Evolutionary conservation across 768 basidiomycete genomes (phyloP).

Genomic region (Lyophyllum shimeji): DNA sequence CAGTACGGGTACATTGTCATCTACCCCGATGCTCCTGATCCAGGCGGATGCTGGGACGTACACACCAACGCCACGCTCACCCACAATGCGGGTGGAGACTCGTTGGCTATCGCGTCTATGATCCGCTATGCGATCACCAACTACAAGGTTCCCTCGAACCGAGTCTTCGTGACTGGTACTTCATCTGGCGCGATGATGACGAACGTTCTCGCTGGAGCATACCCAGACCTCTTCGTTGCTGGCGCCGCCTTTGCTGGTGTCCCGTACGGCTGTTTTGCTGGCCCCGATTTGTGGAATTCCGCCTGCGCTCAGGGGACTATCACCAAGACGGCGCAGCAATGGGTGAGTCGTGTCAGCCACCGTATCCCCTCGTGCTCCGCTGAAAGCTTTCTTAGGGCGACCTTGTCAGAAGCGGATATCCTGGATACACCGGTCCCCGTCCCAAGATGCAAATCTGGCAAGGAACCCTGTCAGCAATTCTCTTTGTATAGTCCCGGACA

Average conservation of each 20-base stretch:
- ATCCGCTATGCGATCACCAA: conserved; percentile 47
- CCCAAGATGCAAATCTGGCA: conserved; percentile 57
- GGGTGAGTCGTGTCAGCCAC: conserved; percentile 29
- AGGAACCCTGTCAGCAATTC: conserved; percentile 38
- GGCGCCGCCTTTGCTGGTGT: conserved; percentile 52
- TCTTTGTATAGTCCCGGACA: background rate
- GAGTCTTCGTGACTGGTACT: conserved; percentile 51
- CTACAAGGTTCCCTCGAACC: conserved; percentile 43
- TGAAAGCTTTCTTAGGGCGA: conserved; percentile 34
- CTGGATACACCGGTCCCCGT: conserved; percentile 52
- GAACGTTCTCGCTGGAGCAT: conserved; percentile 51
- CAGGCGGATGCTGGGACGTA: conserved; percentile 56
- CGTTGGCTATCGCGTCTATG: conserved; percentile 47
- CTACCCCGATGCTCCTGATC: conserved; percentile 43
- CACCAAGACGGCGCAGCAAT: conserved; percentile 46
- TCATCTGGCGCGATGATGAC: conserved; percentile 65
- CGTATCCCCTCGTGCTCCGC: background rate
- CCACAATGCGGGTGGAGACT: conserved; percentile 57
- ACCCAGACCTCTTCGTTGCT: conserved; percentile 53
- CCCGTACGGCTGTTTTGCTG: conserved; percentile 54
- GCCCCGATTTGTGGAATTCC: conserved; percentile 45
- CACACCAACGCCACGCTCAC: conserved; percentile 48
- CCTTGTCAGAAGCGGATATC: conserved; percentile 44
- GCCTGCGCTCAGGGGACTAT: conserved; percentile 44
- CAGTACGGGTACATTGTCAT: conserved; percentile 50